Conservation (phyloP, 1,139 yeast genomes). For the Candida gigantensis region DNA sequence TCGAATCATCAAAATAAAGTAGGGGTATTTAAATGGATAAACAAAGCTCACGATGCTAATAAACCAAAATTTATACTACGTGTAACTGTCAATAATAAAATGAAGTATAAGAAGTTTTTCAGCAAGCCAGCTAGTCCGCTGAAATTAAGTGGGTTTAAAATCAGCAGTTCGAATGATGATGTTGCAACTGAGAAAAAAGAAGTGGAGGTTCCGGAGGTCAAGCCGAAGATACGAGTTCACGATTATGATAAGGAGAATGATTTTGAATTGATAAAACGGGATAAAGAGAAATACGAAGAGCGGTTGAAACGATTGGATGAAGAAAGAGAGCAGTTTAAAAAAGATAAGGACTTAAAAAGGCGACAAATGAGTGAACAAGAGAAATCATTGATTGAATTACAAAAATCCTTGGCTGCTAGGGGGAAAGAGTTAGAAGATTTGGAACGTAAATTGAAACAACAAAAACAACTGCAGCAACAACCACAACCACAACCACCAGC, state of each 20-base stretch:
- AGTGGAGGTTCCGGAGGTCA: not conserved
- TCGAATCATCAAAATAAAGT: slow-evolving; percentile 11
- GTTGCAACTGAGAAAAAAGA: slow-evolving; percentile 6
- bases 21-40: slow-evolving; percentile 33
- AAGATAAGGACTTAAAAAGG: slow-evolving; percentile 7
- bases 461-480: slow-evolving; percentile 7
- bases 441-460: slow-evolving; percentile 16
- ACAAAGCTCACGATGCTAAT: slow-evolving; percentile 24
- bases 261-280: not conserved
- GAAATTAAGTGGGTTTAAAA: slow-evolving; percentile 27
- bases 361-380: slow-evolving; percentile 5
- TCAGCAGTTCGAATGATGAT: slow-evolving; percentile 13
- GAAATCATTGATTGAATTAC: slow-evolving; percentile 7
- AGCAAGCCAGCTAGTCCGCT: slow-evolving; percentile 8
- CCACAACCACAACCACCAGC: not conserved
- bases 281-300: not conserved
- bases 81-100: slow-evolving; percentile 23
- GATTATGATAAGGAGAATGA: not conserved
- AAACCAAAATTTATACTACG: slow-evolving; percentile 35
- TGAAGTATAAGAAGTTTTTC: slow-evolving; percentile 18
- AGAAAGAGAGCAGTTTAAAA: slow-evolving; percentile 4
- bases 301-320: not conserved
- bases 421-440: slow-evolving; percentile 12
- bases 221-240: not conserved
- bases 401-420: slow-evolving; percentile 5